Evolutionary conservation across 2,329 filamentous ascomycete genomes (phyloP).

Genomic region (Claviceps africana): DNA sequence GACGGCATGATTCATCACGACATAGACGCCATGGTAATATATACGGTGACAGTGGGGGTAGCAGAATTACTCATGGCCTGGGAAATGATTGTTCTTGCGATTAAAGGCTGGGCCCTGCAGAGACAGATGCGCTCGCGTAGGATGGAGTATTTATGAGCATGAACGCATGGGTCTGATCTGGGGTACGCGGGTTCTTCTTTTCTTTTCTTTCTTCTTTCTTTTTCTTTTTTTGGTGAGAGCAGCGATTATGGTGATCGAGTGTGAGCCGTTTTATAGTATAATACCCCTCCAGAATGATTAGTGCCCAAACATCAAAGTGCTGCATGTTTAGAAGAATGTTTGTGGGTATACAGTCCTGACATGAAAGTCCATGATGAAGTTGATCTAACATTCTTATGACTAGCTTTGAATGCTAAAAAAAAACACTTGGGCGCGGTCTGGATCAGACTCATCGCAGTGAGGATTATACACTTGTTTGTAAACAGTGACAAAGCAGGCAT

Average conservation of each 20-base stretch:
- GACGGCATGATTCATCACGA: slow-evolving; percentile 60
- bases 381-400: not conserved
- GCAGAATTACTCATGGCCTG: slow-evolving; percentile 77
- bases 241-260: not conserved
- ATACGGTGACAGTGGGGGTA: slow-evolving; percentile 75
- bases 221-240: not conserved
- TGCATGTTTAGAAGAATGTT: not conserved
- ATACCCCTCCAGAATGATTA: not conserved
- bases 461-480: not conserved
- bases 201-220: too few species aligned
- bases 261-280: not conserved
- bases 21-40: slow-evolving; percentile 84
- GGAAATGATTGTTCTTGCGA: slow-evolving; percentile 59
- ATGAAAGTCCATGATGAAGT: not conserved
- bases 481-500: not conserved
- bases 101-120: slow-evolving; percentile 74
- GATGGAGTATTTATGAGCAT: not conserved
- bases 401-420: not conserved
- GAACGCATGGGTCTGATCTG: not conserved
- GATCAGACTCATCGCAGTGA: not conserved
- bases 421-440: not conserved
- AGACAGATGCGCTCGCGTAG: slow-evolving; percentile 13
- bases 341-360: not conserved
- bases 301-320: not conserved
- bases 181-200: not conserved